Base-by-base conservation (phyloP, 352 stramenopile genomes). In the Phytophthora europaea region DNA sequence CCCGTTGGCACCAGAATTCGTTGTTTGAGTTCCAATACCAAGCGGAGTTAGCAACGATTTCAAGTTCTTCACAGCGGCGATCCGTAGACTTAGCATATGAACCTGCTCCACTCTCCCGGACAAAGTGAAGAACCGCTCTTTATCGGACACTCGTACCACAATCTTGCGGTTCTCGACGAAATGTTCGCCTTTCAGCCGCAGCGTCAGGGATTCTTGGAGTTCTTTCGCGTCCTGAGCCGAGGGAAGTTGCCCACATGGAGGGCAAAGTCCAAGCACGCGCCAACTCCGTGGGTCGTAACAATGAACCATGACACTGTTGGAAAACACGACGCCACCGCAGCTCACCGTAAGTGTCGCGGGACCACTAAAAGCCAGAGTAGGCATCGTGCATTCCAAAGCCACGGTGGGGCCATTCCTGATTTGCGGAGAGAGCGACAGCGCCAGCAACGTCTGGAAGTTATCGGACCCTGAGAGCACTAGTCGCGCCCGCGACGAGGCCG, bases 81-180 rank as follows among this genome's bases (percentile, higher is more conserved):
- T 74, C 0, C 83, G 82, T 5, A 93, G 51, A 47, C 89, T 78
- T 2, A 93, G 60, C 55, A 91, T 22, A 33, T 88, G 79, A 36
- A 87, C 81, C 16, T 79, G 72, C 22, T 89, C 77, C n/a, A 92
- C 64, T 12, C 64, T 65, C 0, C 65, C 84, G 7, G 48, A 15
- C 1, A 76, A 56, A 28, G 72, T 81, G 2, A 90, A 73, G 38
- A 80, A 93, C 4, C 77, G 62, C 4, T 72, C 69, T n/a, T 79
- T 76, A 48, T 91, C 77, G 0, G 81, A 83, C 20, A 94, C 69
- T 3, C 87, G 80, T 3, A 93, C 70, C 22, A 83, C 18, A 15
- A 91, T 85, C 54, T 90, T 89, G 55, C 72, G 77, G 61, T 88
- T 93, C 57, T 94, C 87, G 23, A 94, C 84, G 58, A 94, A 93